Conservation (phyloP, 108 stramenopile species). For the Cyclotella choctawhatcheeana region DNA sequence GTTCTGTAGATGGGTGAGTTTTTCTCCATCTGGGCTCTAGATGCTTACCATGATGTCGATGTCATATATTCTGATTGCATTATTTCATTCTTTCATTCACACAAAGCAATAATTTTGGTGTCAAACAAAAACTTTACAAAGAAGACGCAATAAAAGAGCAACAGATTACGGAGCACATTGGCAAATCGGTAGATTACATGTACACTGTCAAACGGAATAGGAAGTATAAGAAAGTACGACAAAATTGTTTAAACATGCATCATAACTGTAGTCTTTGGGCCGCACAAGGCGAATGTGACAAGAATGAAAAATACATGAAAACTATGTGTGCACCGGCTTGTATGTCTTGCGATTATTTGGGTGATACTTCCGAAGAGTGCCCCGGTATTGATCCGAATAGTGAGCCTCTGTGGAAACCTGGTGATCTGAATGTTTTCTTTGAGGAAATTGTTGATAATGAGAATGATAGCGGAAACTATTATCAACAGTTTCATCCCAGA, state of each 20-base stretch:
- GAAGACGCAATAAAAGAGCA: slow-evolving; percentile 1
- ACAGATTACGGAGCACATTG: slow-evolving; percentile 3
- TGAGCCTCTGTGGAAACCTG: slow-evolving; percentile 58
- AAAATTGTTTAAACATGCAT: slow-evolving; percentile 47
- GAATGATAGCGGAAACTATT: slow-evolving; percentile 62
- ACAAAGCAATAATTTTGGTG: slow-evolving; percentile 14
- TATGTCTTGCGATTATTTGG: slow-evolving; percentile 50
- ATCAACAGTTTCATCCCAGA: slow-evolving; percentile 50
- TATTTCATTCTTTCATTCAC: too few species aligned
- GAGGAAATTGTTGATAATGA: slow-evolving; percentile 62
- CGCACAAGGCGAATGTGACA: slow-evolving; percentile 58
- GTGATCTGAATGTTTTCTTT: slow-evolving; percentile 74
- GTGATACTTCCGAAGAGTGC: neutral
- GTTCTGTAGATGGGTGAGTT: neutral
- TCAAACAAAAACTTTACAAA: neutral
- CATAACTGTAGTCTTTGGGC: slow-evolving; percentile 58
- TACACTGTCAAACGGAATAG: neutral
- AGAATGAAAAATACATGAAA: slow-evolving; percentile 50
- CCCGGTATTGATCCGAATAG: slow-evolving; percentile 19
- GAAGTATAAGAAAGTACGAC: slow-evolving; percentile 12
- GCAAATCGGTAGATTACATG: neutral
- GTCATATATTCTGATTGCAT: too few species aligned
- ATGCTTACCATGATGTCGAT: too few species aligned
- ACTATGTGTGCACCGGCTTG: slow-evolving; percentile 75
- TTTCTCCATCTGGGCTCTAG: too few species aligned